Evolutionary conservation across 306 rosid species (phyloP), one percentile per base, ranked within the genome.

Genomic region (Alnus rubra): DNA sequence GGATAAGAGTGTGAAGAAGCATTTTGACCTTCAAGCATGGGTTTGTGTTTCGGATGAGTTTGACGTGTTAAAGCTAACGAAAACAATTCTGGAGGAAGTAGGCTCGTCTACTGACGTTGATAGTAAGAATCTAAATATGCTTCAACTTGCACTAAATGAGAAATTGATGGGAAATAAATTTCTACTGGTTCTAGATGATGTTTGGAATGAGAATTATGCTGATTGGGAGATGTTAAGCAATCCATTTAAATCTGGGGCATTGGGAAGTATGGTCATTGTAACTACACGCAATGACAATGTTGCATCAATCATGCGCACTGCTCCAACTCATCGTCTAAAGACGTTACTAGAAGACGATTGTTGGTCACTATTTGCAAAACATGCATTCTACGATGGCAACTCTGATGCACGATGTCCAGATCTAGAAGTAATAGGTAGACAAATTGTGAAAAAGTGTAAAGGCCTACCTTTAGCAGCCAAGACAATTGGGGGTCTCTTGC

Each of bases 151-250:
- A 8, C 31, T 47, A 39, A 37, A 2, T 58, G 76, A 70, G 0
- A 31, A 56, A 39, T 47, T 81, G 9, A 19, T 7, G 18, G 39
- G 53, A 23, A 81, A 70, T 10, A 81, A 50, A 54, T 76, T 75
- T 28, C 50, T 81, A 23, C 23, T 81, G 10, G 80, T 81, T 49
- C 59, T 81, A 35, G 80, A 81, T 70, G 84, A 76, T 23, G 71
- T 81, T 35, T 76, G 84, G 80, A 81, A 70, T 58, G 84, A 76
- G 5, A 71, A 71, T 35, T 55, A 62, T 3, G 63, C 45, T 7
- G 28, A 63, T 12, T 81, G 77, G 81, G 80, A 71, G 10, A 3
- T 13, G 19, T 11, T 81, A 49, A 76, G 50, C 13, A 48, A 50
- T 18, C 35, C 73, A 14, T 28, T 81, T 64, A 62, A 10, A 4